Base-by-base conservation (phyloP, 352 stramenopile species). In the Elongisporangium undulatum region DNA sequence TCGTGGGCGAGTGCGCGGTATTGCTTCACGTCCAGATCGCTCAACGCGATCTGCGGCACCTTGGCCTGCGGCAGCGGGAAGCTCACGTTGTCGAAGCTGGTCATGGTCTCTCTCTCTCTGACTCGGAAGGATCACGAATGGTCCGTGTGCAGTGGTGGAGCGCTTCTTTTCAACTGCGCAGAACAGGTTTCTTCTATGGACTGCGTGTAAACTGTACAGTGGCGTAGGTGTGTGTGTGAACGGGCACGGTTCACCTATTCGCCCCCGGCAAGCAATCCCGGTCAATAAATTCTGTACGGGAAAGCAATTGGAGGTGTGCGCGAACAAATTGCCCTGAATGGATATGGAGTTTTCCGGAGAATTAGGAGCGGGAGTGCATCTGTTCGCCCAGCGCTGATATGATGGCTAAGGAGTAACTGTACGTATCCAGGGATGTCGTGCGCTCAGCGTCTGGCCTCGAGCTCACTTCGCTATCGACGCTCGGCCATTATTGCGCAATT, bases 1-100 rank as follows among this genome's bases (percentile, higher is more conserved):
- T 74, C 58, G 51, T 87, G 71, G 22, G 57, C 52, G 3, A 86
- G 67, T 17, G 7, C 34, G 34, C 34, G 34, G 10, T 45, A 45
- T 10, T 45, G 34, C 34, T 45, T 45, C 10, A 45, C 34, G 34
- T 45, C 34, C 34, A 17, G 34, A 45, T 45, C 34, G 34, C 34
- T 45, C 34, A 45, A 12, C 34, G 34, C 16, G 34, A 45, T 45
- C 49, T 89, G 59, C 34, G 77, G 53, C 16, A 74, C 59, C 1
- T 73, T 67, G 3, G 85, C 61, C 15, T 66, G 64, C 26, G 61
- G 49, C 54, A 87, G 78, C 39, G 79, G 74, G 16, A 74, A 65
- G 22, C 53, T 61, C 55, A 89, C 82, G 53, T 91, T 79, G 49
- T 69, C 59, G n/a, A 77, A 83, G 34, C 88, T 63, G n/a, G 64